These are phyloP conservation scores for Glycyrrhiza uralensis DNA, from an alignment of 306 rosid species.

Conservation along the genomic window DNA sequence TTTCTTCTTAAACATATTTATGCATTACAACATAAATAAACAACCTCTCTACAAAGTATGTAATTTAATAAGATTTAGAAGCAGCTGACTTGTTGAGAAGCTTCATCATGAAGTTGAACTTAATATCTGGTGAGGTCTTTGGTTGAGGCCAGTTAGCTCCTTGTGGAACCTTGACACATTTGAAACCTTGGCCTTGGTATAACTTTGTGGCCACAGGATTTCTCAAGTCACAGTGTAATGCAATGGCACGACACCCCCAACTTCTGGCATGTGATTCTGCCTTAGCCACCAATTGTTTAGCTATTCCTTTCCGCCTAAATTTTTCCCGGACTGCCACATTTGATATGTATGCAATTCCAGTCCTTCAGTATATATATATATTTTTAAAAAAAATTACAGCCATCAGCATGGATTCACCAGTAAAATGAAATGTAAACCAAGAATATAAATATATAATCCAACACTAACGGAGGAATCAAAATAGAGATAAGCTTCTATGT, in stretches of 20 bases:
- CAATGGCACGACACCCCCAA: slow-evolving; percentile 90
- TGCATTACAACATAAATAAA: slow-evolving; percentile 10
- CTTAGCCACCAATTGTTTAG: slow-evolving; percentile 66
- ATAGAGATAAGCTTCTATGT: no score
- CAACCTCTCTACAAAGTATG: slow-evolving; percentile 23
- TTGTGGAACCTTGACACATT: slow-evolving; percentile 71
- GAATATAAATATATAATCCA: neutral
- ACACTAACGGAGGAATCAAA: no score
- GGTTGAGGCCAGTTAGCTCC: slow-evolving; percentile 98
- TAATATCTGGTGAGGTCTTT: slow-evolving; percentile 76
- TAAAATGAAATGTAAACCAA: neutral
- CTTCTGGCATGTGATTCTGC: slow-evolving; percentile 87
- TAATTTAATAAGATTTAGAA: slow-evolving; percentile 35
- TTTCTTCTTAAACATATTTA: neutral
- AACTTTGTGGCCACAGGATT: slow-evolving; percentile 78
- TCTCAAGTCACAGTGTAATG: slow-evolving; percentile 84
- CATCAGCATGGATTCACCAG: slow-evolving; percentile 1
- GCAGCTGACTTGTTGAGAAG: slow-evolving; percentile 51
- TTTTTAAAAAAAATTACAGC: no score
- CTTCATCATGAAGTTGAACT: slow-evolving; percentile 95
- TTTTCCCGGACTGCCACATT: slow-evolving; percentile 94
- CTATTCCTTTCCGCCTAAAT: slow-evolving; percentile 79
- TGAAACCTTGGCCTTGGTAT: slow-evolving; percentile 83
- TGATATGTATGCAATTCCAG: slow-evolving; percentile 93
- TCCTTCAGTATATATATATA: slow-evolving; percentile 39